Evolutionary conservation across 208 protist genomes (phyloP), one percentile per base, ranked within the genome.

Genomic region (Trypanosoma avium): DNA sequence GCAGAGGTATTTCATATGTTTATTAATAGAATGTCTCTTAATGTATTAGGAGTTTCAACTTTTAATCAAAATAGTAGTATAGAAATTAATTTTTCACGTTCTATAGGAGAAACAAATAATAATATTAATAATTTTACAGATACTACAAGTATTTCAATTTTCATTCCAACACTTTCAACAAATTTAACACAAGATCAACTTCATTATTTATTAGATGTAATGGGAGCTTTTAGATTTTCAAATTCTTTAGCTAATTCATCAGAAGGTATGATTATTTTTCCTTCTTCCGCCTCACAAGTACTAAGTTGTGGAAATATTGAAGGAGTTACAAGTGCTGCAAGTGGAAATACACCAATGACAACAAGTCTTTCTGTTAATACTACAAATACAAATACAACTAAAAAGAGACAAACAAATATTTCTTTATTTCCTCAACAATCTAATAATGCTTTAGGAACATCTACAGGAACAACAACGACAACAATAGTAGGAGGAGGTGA

Each of bases 171-270:
- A 15, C 53, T 81, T 13, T 58, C 59, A 0, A 46, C 61, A 26
- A 61, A 57, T 4, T 9, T 81, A 21, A 69, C 81, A 3, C 57
- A 76, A 48, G 50, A 42, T 29, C 89, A 95, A 69, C 66, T 81
- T 21, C 55, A 81, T 45, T 85, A 79, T 26, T 26, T 82, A 19
- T 73, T 95, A 58, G 82, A 91, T 40, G 71, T 92, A 15, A 52
- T 88, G 4, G 89, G 85, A 0, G 76, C 77, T 5, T 74, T 89
- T 27, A 19, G 82, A 8, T 61, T 35, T 17, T 53, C 19, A 0
- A 40, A 21, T 42, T 21, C 24, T 10, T 9, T 45, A 0, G 8
- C 8, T 52, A 15, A 3, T 9, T 26, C 24, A 0, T 13, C 27
- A 9, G 67, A 73, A 13, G 19, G 12, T 17, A 15, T 46, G 22